These are phyloP conservation scores for Puccinia horiana DNA, from an alignment of 1,284 basidiomycete species.

Conservation along the genomic window DNA sequence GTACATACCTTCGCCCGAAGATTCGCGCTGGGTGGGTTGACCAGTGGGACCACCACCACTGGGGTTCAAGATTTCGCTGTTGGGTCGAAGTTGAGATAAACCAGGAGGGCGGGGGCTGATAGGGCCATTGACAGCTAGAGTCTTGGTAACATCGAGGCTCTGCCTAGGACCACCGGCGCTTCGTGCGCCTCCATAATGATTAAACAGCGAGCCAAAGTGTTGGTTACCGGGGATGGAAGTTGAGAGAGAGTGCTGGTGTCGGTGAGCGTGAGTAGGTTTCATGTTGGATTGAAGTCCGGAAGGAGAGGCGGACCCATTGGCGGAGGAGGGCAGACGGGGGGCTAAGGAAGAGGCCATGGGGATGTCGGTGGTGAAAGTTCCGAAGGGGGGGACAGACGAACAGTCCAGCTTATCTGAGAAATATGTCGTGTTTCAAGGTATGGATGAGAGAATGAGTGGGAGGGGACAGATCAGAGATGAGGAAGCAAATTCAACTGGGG, in stretches of 20 bases:
- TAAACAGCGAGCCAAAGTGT: slow-evolving; percentile 44
- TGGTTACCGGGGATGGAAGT: slow-evolving; percentile 43
- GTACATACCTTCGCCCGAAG: slow-evolving; percentile 34
- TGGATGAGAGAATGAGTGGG: neutral
- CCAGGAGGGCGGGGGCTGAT: slow-evolving; percentile 35
- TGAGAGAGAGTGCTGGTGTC: slow-evolving; percentile 46
- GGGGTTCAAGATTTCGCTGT: slow-evolving; percentile 38
- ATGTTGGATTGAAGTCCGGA: slow-evolving; percentile 22
- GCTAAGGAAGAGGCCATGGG: slow-evolving; percentile 7
- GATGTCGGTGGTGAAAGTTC: neutral
- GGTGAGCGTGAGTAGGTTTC: neutral
- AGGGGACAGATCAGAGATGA: no score
- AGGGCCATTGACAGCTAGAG: neutral
- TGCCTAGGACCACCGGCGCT: slow-evolving; percentile 42
- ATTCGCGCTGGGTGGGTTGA: slow-evolving; percentile 8
- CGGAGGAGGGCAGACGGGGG: neutral
- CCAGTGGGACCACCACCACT: no score
- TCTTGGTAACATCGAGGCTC: slow-evolving; percentile 39
- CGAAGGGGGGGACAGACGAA: neutral
- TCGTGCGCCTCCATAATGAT: slow-evolving; percentile 30
- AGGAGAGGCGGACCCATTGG: slow-evolving; percentile 23
- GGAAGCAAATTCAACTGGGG: no score
- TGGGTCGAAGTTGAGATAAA: slow-evolving; percentile 18
- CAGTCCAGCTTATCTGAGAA: neutral
- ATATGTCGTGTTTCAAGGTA: neutral